Conservation (phyloP, 352 stramenopile genomes). For the Phytophthora ohioensis region DNA sequence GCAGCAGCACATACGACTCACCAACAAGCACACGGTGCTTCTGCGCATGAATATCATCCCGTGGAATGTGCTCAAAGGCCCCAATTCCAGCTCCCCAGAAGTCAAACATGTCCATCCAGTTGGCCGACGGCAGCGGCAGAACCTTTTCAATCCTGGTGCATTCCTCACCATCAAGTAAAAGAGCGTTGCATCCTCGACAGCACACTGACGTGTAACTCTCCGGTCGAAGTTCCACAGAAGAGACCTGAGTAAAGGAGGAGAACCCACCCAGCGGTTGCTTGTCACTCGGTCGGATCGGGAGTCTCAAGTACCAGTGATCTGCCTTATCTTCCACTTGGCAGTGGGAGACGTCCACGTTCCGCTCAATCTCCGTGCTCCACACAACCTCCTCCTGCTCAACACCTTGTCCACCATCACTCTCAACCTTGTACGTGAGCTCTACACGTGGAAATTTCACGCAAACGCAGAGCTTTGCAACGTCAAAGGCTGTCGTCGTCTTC, state of each 20-base stretch:
- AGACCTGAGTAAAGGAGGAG: constrained; percentile 66
- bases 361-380: constrained; percentile 68
- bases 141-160: constrained; percentile 55
- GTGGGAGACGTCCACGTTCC: constrained; percentile 53
- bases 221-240: constrained; percentile 47
- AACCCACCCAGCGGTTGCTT: constrained; percentile 62
- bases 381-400: constrained; percentile 22
- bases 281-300: constrained; percentile 59
- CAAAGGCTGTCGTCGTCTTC: constrained; percentile 1
- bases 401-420: neutral
- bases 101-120: constrained; percentile 91
- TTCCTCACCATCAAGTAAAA: constrained; percentile 10
- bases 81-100: constrained; percentile 85
- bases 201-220: constrained; percentile 51
- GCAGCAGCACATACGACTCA: constrained; percentile 70
- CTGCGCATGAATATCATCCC: constrained; percentile 71
- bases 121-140: constrained; percentile 76
- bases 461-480: constrained; percentile 42
- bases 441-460: constrained; percentile 51
- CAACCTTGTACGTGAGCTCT: constrained; percentile 32
- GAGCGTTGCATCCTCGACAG: constrained; percentile 54
- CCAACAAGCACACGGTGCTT: constrained; percentile 63
- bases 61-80: constrained; percentile 82
- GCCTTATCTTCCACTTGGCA: constrained; percentile 49
- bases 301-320: constrained; percentile 74